These are phyloP conservation scores for Lasiosphaeria hispida DNA, from an alignment of 495 filamentous ascomycete genomes.

Conservation along the genomic window DNA sequence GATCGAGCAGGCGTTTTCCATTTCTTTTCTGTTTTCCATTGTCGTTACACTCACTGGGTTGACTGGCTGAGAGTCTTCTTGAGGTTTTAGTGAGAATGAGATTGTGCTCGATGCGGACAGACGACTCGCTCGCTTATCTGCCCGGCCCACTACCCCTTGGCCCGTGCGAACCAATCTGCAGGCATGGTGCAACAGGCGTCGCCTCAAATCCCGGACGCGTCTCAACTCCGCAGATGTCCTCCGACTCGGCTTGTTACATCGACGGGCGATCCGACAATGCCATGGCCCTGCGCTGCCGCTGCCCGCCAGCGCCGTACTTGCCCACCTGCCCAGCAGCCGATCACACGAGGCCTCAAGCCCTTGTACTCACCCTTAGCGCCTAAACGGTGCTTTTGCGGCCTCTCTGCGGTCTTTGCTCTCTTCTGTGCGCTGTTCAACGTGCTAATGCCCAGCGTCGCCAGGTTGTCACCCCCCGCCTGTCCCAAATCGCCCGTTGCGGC, in stretches of 20 bases:
- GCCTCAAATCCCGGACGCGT: conserved; percentile 26
- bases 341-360: conserved; percentile 13
- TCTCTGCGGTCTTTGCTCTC: not conserved
- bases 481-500: not conserved
- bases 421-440: conserved; percentile 1
- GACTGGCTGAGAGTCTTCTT: not conserved
- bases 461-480: not conserved
- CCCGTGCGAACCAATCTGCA: conserved; percentile 8
- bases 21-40: too few relatives aligned
- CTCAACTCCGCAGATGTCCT: conserved; percentile 19
- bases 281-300: conserved; percentile 12
- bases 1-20: not conserved
- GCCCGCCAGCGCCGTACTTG: not conserved
- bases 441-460: not conserved
- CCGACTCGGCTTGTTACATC: conserved; percentile 32
- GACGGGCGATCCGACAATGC: conserved; percentile 33
- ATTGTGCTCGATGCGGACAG: not conserved
- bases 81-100: not conserved
- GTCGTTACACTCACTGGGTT: too few relatives aligned
- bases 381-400: not conserved
- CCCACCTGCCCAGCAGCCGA: conserved; percentile 9
- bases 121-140: conserved; percentile 13
- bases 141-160: not conserved
- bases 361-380: not conserved
- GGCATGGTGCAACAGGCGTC: conserved; percentile 19